phyloP scores from a whole-genome alignment of 1,284 basidiomycete species.

The Moesziomyces sp. region DNA sequence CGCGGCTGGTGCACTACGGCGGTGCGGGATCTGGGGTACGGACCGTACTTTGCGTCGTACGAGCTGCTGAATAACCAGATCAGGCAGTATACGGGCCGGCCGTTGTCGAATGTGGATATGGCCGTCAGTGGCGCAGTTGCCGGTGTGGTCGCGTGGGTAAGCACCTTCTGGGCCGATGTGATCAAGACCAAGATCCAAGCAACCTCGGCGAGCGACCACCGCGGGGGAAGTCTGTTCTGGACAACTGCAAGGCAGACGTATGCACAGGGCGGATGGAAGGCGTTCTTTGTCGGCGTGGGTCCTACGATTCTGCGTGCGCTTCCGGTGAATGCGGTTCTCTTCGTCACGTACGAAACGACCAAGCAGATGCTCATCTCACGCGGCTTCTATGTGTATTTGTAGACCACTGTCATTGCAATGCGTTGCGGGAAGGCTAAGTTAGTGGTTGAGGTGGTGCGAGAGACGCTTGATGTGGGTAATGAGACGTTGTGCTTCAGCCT shows the following conservation, averaged over 20 bases:
- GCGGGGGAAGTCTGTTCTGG: slow-evolving; percentile 17
- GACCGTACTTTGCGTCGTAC: slow-evolving; percentile 61
- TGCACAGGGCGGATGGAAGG: slow-evolving; percentile 40
- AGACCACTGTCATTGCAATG: not conserved
- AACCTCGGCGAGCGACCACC: not conserved
- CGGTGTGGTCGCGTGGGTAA: slow-evolving; percentile 59
- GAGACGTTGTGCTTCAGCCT: slow-evolving; percentile 53
- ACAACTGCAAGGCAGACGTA: slow-evolving; percentile 32
- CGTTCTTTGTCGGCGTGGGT: slow-evolving; percentile 57
- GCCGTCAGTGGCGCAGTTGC: slow-evolving; percentile 57
- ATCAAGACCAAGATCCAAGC: slow-evolving; percentile 64
- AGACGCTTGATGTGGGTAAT: slow-evolving; percentile 30
- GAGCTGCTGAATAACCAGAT: slow-evolving; percentile 51
- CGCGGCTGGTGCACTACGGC: slow-evolving; percentile 56
- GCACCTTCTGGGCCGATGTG: slow-evolving; percentile 62
- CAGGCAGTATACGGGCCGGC: not conserved
- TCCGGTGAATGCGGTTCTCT: slow-evolving; percentile 59
- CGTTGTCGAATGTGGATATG: slow-evolving; percentile 44
- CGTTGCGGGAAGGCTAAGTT: not conserved
- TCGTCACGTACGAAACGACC: slow-evolving; percentile 47
- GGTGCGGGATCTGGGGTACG: slow-evolving; percentile 53
- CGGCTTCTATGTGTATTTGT: slow-evolving; percentile 9
- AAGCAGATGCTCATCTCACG: slow-evolving; percentile 33
- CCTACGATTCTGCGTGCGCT: slow-evolving; percentile 58
- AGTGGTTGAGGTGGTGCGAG: slow-evolving; percentile 23